Evolutionary conservation across 345 rosid species (phyloP).

Genomic region (Eucalyptus tenuipes): DNA sequence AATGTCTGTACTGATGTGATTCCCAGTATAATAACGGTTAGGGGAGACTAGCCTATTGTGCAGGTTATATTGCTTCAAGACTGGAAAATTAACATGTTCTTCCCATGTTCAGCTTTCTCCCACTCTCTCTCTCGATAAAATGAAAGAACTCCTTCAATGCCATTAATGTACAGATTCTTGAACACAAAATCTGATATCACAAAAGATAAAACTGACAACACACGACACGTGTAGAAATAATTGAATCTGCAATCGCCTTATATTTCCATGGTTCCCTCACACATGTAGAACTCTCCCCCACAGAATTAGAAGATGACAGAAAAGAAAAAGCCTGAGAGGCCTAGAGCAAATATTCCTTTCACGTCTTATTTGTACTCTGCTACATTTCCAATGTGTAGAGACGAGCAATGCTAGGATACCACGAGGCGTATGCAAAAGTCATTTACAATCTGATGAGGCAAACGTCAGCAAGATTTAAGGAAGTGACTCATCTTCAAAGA

Average conservation of each 20-base stretch:
- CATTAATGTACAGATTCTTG: background rate
- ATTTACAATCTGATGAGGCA: background rate
- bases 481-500: background rate
- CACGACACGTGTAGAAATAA: background rate
- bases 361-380: background rate
- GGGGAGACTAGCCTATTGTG: background rate
- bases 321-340: background rate
- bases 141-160: background rate
- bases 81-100: background rate
- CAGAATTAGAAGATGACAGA: background rate
- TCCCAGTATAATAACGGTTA: background rate
- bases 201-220: background rate
- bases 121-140: background rate
- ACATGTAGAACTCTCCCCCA: background rate
- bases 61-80: background rate
- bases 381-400: background rate
- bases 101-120: background rate
- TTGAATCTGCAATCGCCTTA: background rate
- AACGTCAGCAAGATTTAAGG: background rate
- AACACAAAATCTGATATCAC: background rate
- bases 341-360: background rate
- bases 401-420: background rate
- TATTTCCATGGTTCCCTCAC: background rate
- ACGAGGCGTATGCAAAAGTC: background rate
- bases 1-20: background rate